Evolutionary conservation across 179 eudicot genomes (phyloP).

Genomic region (Carnegiea gigantea): DNA sequence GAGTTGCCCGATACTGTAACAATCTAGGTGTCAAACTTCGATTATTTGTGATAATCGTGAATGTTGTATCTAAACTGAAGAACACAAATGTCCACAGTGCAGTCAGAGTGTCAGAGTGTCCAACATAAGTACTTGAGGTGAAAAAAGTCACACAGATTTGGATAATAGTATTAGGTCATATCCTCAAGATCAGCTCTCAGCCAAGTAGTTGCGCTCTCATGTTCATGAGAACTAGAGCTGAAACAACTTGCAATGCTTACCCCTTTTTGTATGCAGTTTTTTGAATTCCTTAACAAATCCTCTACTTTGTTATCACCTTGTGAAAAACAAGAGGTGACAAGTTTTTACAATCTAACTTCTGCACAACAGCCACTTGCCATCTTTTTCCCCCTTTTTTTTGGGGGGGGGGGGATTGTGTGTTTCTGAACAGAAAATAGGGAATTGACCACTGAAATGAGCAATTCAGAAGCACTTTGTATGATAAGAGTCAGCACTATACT

Average conservation of each 20-base stretch:
- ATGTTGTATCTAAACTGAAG: not conserved
- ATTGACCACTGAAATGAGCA: not conserved
- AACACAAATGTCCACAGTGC: not conserved
- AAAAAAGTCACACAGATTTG: no score
- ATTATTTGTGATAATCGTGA: not conserved
- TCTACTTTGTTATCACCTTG: no score
- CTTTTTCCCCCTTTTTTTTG: not conserved
- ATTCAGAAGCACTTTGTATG: not conserved
- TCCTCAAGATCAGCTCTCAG: not conserved
- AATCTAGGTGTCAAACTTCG: not conserved
- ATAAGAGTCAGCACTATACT: not conserved
- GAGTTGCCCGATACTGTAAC: not conserved
- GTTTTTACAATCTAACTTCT: not conserved
- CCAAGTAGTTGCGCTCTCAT: not conserved
- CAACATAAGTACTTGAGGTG: not conserved
- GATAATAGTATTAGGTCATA: no score
- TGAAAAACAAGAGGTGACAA: no score
- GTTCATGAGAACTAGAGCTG: not conserved
- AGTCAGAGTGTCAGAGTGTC: not conserved
- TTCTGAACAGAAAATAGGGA: not conserved
- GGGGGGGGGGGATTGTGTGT: no score
- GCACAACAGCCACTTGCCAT: not conserved
- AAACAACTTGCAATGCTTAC: not conserved
- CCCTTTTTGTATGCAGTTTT: not conserved
- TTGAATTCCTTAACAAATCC: no score